phyloP scores from a whole-genome alignment of 1,139 yeast genomes.

The Saccharomyces pastorianus region DNA sequence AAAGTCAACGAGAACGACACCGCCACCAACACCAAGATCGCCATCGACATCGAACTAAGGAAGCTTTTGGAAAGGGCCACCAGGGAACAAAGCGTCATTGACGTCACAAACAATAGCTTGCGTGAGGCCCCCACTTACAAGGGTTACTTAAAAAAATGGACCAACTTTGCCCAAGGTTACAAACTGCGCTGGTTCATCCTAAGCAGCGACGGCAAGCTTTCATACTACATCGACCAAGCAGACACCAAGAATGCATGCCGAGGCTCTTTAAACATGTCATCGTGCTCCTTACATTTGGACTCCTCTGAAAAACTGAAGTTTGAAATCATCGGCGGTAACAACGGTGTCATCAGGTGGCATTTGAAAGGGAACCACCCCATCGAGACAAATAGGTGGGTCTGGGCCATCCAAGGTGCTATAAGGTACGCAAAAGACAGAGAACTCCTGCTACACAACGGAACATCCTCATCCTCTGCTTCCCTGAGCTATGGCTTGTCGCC shows the following conservation, averaged over 20 bases:
- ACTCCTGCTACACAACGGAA: constrained; percentile 25
- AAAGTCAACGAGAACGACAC: constrained; percentile 33
- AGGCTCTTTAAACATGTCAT: constrained; percentile 80
- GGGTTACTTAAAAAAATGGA: constrained; percentile 93
- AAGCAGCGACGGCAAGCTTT: constrained; percentile 70
- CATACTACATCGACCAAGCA: constrained; percentile 85
- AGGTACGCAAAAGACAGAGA: constrained; percentile 74
- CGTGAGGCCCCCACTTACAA: constrained; percentile 64
- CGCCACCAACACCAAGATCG: constrained; percentile 28
- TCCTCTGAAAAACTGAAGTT: constrained; percentile 87
- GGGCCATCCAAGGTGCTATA: constrained; percentile 91
- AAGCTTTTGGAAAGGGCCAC: constrained; percentile 65
- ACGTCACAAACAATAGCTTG: constrained; percentile 29
- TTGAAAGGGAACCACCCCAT: constrained; percentile 89
- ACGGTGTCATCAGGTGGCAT: constrained; percentile 62
- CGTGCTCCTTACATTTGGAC: constrained; percentile 76
- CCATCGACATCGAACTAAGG: constrained; percentile 47
- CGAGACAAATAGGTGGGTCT: constrained; percentile 94
- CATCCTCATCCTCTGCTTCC: constrained; percentile 2
- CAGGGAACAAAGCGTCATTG: constrained; percentile 75
- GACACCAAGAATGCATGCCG: constrained; percentile 81
- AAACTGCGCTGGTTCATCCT: constrained; percentile 88
- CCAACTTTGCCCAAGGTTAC: constrained; percentile 92
- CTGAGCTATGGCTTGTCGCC: background rate
- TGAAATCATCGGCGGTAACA: constrained; percentile 48